Conservation (phyloP, 805 yeast genomes). For the Saccharomycopsis fermentans region DNA sequence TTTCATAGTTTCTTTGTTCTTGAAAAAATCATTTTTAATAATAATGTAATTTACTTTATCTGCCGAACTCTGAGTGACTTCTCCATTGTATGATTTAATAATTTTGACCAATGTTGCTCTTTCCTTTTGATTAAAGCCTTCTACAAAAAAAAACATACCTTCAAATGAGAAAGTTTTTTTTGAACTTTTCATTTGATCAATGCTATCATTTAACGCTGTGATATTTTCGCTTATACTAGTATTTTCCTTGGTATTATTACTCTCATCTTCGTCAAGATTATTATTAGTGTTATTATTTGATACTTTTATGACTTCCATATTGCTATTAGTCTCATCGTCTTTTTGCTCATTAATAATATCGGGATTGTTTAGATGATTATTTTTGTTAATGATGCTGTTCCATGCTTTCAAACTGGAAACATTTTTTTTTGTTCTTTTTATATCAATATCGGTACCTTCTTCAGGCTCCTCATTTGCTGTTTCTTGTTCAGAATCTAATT, state of each 20-base stretch:
- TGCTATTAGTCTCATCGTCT: neutral
- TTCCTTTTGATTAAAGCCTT: conserved; percentile 8
- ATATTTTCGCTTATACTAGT: neutral
- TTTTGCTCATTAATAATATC: too few relatives aligned
- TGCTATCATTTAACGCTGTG: neutral
- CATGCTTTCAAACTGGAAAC: conserved; percentile 13
- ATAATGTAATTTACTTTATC: neutral
- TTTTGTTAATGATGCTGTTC: conserved; percentile 11
- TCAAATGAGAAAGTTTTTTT: conserved; percentile 4
- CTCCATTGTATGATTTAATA: conserved; percentile 14
- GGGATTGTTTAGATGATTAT: too few relatives aligned
- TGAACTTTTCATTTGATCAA: neutral
- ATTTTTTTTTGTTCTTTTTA: conserved; percentile 13
- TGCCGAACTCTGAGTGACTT: neutral
- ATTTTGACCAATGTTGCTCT: conserved; percentile 4
- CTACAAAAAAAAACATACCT: conserved; percentile 1
- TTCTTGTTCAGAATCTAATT: conserved; percentile 6
- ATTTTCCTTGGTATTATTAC: neutral
- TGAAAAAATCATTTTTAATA: neutral
- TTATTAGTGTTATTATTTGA: neutral
- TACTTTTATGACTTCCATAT: neutral
- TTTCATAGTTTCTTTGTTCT: neutral
- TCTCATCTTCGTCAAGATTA: neutral
- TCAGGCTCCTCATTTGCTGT: conserved; percentile 5
- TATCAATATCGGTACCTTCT: conserved; percentile 4